These are phyloP conservation scores for Cytospora piceicola DNA, from an alignment of 2,329 filamentous ascomycete species.

Conservation along the genomic window DNA sequence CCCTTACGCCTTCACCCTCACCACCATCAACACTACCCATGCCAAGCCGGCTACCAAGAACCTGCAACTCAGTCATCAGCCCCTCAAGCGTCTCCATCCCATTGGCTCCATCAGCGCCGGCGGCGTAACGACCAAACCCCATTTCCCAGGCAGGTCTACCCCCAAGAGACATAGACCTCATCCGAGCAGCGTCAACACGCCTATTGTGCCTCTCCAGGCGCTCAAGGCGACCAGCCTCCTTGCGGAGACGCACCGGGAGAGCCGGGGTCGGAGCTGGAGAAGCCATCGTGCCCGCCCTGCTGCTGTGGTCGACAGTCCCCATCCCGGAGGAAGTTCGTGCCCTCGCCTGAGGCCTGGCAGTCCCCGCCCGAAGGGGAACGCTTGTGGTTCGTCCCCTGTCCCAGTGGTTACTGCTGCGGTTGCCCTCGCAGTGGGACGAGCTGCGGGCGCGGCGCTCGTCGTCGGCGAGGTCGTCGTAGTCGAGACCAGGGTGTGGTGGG, in stretches of 20 bases:
- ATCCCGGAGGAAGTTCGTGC: not conserved
- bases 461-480: not conserved
- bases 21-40: conserved; percentile 20
- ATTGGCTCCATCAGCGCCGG: conserved; percentile 30
- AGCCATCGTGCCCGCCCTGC: no score
- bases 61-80: conserved; percentile 49
- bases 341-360: not conserved
- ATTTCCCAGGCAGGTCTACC: not conserved
- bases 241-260: not conserved
- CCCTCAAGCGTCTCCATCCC: conserved; percentile 49
- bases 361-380: not conserved
- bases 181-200: conserved; percentile 16
- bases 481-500: conserved; percentile 1
- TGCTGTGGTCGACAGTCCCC: no score
- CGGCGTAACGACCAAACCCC: not conserved
- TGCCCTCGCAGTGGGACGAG: not conserved
- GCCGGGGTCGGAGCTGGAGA: no score
- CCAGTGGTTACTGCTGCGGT: not conserved
- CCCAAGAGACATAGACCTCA: conserved; percentile 2
- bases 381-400: not conserved
- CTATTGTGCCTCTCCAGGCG: conserved; percentile 14
- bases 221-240: conserved; percentile 15
- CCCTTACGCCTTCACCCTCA: not conserved
- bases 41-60: conserved; percentile 30
- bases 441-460: conserved; percentile 9